Evolutionary conservation across 139 green algal genomes (phyloP).

Genomic region (Auxenochlorella pyrenoidosa): DNA sequence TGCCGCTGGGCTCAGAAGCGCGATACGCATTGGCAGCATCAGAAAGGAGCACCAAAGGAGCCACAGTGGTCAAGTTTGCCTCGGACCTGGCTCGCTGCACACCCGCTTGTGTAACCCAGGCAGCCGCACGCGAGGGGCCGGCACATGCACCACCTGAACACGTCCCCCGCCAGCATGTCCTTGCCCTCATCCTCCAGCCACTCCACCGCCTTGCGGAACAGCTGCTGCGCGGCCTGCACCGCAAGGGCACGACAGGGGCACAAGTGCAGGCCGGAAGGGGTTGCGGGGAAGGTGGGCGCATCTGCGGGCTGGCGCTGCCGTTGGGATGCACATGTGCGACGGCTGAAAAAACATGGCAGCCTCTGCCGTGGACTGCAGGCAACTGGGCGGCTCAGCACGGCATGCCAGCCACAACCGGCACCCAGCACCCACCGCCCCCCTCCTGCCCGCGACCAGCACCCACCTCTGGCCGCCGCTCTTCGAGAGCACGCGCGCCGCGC

Average conservation of each 20-base stretch:
- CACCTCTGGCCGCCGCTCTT: conserved; percentile 59
- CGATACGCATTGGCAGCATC: too few species aligned
- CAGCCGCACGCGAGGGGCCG: not conserved
- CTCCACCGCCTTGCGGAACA: conserved; percentile 58
- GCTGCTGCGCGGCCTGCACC: not conserved
- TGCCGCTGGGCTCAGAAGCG: too few species aligned
- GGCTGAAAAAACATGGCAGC: too few species aligned
- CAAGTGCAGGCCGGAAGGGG: too few species aligned
- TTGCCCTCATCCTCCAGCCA: conserved; percentile 65
- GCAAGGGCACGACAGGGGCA: too few species aligned
- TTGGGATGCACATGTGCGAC: too few species aligned
- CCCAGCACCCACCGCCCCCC: not conserved
- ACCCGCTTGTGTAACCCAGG: too few species aligned
- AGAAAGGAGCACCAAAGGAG: too few species aligned
- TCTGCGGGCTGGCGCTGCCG: not conserved
- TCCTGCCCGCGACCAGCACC: conserved; percentile 12
- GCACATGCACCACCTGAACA: conserved; percentile 45
- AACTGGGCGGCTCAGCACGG: too few species aligned
- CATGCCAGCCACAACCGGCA: conserved; percentile 38
- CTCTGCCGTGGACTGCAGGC: too few species aligned
- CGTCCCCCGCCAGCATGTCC: conserved; percentile 57
- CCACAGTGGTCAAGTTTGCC: too few species aligned
- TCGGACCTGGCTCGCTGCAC: too few species aligned
- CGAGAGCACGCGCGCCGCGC: conserved; percentile 64
- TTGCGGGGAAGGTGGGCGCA: not conserved